Conservation (phyloP, 1,284 basidiomycete genomes). For the Phylloboletellus chloephorus region DNA sequence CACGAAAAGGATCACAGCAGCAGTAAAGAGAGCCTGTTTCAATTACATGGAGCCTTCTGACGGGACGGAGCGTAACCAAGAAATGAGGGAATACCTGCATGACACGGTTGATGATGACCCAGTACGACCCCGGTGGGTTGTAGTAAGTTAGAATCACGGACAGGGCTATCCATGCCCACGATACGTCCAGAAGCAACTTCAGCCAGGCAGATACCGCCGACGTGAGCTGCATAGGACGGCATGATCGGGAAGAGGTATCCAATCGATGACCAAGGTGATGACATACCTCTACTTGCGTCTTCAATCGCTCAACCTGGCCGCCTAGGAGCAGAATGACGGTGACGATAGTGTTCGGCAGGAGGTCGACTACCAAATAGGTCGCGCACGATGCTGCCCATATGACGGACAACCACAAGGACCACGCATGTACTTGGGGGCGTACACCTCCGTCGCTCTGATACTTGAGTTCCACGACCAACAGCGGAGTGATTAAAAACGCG, state of each 20-base stretch:
- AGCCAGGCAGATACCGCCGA: slow-evolving; percentile 67
- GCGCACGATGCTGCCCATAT: slow-evolving; percentile 60
- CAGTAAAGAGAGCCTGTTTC: slow-evolving; percentile 57
- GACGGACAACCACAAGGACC: slow-evolving; percentile 71
- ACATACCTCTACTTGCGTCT: slow-evolving; percentile 59
- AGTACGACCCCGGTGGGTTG: slow-evolving; percentile 59
- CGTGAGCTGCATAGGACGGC: slow-evolving; percentile 43
- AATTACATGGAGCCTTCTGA: slow-evolving; percentile 3
- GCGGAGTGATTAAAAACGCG: slow-evolving; percentile 61
- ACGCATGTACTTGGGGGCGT: slow-evolving; percentile 53
- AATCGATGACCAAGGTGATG: background rate
- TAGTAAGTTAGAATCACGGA: slow-evolving; percentile 54
- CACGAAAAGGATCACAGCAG: slow-evolving; percentile 54
- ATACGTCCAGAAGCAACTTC: slow-evolving; percentile 58
- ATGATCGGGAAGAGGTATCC: slow-evolving; percentile 1
- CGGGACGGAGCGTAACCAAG: background rate
- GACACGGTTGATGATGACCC: slow-evolving; percentile 61
- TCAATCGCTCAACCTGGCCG: slow-evolving; percentile 58
- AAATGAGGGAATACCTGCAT: slow-evolving; percentile 48
- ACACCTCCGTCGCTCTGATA: slow-evolving; percentile 45
- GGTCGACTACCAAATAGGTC: slow-evolving; percentile 61
- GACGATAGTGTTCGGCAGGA: slow-evolving; percentile 54
- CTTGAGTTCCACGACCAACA: slow-evolving; percentile 59
- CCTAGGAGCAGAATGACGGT: slow-evolving; percentile 50
- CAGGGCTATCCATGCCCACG: slow-evolving; percentile 68